Evolutionary conservation across 2,329 filamentous ascomycete genomes (phyloP), one percentile per base, ranked within the genome.

Genomic region (Ambrosiella xylebori): DNA sequence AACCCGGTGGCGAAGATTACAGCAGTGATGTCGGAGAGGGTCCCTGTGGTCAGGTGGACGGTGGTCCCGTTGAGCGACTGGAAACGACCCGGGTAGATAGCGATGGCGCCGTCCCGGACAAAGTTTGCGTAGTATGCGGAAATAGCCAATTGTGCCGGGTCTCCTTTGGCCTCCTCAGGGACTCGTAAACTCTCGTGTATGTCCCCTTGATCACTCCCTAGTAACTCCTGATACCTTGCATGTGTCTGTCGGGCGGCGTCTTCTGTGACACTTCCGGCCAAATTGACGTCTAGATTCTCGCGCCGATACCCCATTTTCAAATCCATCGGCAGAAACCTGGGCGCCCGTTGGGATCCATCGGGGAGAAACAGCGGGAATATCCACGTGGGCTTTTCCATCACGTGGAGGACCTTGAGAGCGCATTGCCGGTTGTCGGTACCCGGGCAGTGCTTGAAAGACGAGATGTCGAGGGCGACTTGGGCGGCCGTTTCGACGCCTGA

Each of bases 1-100:
- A 87, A 94, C 1, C 88, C 88, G 0, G 86, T 91, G 0, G 86
- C 86, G 15, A 88, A 74, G 1, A 94, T 73, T 9, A 93, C 74
- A 0, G 82, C 84, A 0, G 77, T 79, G 37, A 90, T 69, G 54
- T 84, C 71, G 0, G 75, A 65, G 2, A 88, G 63, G 2, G 68
- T 63, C 7, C 63, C 61, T 1, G 62, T 60, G 0, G 64, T 64
- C 15, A 74, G 60, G 0, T 62, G 71, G 7, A 67, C 74, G 1
- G 67, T 68, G n/a, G 63, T 66, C 13, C 65, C 72, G 0, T 60
- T 63, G 3, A 76, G 57, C 0, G 64, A 67, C 0, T 69, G 64
- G 6, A 71, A 62, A 47, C 74, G 75, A 27, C 81, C 81, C 3
- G 68, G 71, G 1, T 70, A 72, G 2, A 80, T 65, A 0, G 70